These are phyloP conservation scores for Conticribra weissflogii DNA, from an alignment of 108 stramenopile species.

Conservation along the genomic window DNA sequence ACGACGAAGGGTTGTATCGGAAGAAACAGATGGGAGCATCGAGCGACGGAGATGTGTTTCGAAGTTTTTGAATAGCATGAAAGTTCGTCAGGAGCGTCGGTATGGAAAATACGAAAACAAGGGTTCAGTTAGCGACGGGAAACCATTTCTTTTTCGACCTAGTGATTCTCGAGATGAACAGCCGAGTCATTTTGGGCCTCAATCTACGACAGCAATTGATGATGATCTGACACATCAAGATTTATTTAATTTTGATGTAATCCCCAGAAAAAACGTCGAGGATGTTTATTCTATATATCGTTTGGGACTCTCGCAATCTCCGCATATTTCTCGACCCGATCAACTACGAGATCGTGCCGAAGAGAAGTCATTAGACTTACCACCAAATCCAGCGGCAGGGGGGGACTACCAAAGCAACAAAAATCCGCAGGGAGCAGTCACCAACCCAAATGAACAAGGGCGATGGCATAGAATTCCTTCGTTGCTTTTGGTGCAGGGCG, in stretches of 20 bases:
- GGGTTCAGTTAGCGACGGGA: not conserved
- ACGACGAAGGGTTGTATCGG: conserved; percentile 34
- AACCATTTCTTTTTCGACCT: not conserved
- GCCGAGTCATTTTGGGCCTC: too few species aligned
- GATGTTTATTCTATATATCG: conserved; percentile 83
- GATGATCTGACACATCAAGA: not conserved
- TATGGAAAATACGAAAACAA: not conserved
- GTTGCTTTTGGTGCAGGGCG: conserved; percentile 72
- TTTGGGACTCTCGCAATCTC: not conserved
- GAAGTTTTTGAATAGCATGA: conserved; percentile 43
- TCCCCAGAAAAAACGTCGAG: conserved; percentile 39
- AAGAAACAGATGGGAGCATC: conserved; percentile 34
- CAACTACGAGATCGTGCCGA: too few species aligned
- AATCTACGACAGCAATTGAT: not conserved
- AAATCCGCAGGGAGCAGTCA: not conserved
- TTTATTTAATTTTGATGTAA: conserved; percentile 16
- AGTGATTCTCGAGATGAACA: too few species aligned
- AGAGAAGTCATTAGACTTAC: too few species aligned
- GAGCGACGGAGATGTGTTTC: conserved; percentile 45
- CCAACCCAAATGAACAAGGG: conserved; percentile 1
- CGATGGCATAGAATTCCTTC: conserved; percentile 73
- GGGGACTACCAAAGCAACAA: conserved; percentile 13
- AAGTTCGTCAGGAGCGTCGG: not conserved
- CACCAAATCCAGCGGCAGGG: too few species aligned
- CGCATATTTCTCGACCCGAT: not conserved